Base-by-base conservation (phyloP, 305 asterid genomes). In the Nicotiana rustica region DNA sequence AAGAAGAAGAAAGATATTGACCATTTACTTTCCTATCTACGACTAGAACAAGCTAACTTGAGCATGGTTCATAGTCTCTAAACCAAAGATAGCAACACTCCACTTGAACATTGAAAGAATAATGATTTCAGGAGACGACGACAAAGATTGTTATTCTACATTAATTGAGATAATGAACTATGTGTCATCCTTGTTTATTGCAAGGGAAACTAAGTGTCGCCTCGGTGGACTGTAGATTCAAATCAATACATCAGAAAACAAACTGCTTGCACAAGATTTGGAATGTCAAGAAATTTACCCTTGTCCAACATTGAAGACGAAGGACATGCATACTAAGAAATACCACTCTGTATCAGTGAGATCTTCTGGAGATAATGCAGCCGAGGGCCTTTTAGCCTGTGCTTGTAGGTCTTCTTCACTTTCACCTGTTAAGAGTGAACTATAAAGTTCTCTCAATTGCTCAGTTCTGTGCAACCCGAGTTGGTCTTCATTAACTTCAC, bases 261-360 rank as follows among this genome's bases (percentile, higher is more conserved):
- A 49, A 75, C 4, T 52, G 1, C 4, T 2, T 75, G 29, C 17
- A 29, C 31, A 17, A 67, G 65, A 47, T 38, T 7, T 14, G 17
- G 55, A 25, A 31, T 79, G 25, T 25, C 52, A 64, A 59, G 60
- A 36, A 81, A 76, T 88, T 41, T 95, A 93, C 98, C 97, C 95
- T 91, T 93, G 95, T 81, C 93, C 95, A 62, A 82, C 61, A 71
- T 85, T 85, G 93, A 92, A 95, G 61, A 88, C 85, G 84, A 95
- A 95, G 0, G 98, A 95, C 97, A 93, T 93, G 90, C 98, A 95
- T 87, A 93, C 97, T 93, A 95, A 87, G 93, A 90, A 95, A 84
- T 92, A 95, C 97, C 98, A 95, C 89, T 95, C 97, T 0, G 97
- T 88, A 84, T 95, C 96, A 0, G 97, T 91, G 83, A 95, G 98